These are phyloP conservation scores for Pichia nanzhaoensis DNA, from an alignment of 805 yeast genomes.

Conservation along the genomic window DNA sequence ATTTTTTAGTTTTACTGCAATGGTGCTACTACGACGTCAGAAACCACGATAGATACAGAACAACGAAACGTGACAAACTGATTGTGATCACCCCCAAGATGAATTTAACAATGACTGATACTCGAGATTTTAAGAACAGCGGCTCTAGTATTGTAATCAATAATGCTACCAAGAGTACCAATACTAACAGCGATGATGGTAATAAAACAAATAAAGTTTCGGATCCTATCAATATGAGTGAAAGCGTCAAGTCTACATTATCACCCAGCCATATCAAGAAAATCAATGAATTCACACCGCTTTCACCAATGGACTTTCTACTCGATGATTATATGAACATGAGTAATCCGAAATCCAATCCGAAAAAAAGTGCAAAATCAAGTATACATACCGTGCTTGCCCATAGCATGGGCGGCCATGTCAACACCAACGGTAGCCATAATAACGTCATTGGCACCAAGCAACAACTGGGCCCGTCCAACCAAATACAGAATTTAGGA, in stretches of 20 bases:
- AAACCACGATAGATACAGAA: background rate
- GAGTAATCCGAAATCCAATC: background rate
- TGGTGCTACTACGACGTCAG: constrained; percentile 30
- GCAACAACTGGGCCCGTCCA: constrained; percentile 4
- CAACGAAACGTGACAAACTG: constrained; percentile 4
- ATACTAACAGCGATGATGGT: too few relatives aligned
- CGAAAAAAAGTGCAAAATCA: background rate
- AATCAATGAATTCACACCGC: constrained; percentile 28
- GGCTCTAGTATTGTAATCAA: background rate
- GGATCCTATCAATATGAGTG: constrained; percentile 10
- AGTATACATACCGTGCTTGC: background rate
- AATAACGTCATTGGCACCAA: background rate
- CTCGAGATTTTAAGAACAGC: background rate
- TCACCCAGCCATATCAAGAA: constrained; percentile 29
- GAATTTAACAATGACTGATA: background rate
- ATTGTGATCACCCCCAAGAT: background rate
- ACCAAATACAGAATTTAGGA: too few relatives aligned
- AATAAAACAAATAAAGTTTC: background rate
- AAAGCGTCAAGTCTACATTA: constrained; percentile 21
- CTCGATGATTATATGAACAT: constrained; percentile 15
- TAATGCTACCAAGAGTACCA: background rate
- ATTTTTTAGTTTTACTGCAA: constrained; percentile 39
- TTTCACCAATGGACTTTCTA: constrained; percentile 33
- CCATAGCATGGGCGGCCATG: too few relatives aligned
- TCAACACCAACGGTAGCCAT: too few relatives aligned